Evolutionary conservation across 1,284 basidiomycete species (phyloP).

Genomic region (Phylloboletellus chloephorus): DNA sequence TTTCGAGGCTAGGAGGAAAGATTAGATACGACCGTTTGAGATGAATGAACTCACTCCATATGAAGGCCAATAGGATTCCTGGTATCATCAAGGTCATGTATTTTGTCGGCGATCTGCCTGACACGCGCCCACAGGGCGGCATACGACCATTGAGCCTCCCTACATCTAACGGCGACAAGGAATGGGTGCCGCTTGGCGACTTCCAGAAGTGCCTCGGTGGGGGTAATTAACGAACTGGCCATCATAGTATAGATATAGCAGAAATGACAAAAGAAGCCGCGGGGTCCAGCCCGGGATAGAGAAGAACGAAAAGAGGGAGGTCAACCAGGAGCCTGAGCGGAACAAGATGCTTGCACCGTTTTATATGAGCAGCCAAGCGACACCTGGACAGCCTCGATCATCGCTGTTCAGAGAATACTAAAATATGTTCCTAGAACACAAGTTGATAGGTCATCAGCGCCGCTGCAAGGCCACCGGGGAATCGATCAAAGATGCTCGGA

Average conservation of each 20-base stretch:
- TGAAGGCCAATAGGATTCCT: conserved; percentile 24
- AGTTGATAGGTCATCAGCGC: no score
- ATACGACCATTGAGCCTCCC: conserved; percentile 26
- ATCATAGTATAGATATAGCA: conserved; percentile 7
- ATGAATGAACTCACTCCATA: conserved; percentile 14
- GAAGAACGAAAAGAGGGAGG: conserved; percentile 10
- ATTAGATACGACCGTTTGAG: neutral
- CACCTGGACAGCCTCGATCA: conserved; percentile 6
- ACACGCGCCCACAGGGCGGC: conserved; percentile 28
- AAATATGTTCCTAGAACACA: no score
- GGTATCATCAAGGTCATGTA: conserved; percentile 21
- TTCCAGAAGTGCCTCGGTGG: conserved; percentile 29
- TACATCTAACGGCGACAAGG: conserved; percentile 18
- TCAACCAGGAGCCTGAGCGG: conserved; percentile 11
- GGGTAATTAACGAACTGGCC: conserved; percentile 20
- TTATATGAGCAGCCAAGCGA: conserved; percentile 8
- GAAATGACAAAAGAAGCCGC: conserved; percentile 2
- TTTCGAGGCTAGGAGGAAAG: conserved; percentile 19
- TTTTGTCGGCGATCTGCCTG: conserved; percentile 21
- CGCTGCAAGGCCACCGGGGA: no score
- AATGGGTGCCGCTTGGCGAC: conserved; percentile 27
- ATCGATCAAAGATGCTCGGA: no score
- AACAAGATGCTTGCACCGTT: neutral
- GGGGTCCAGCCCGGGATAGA: conserved; percentile 19
- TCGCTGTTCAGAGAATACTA: conserved; percentile 3